These are phyloP conservation scores for Fusarium chuoi DNA, from an alignment of 2,329 filamentous ascomycete species.

Conservation along the genomic window DNA sequence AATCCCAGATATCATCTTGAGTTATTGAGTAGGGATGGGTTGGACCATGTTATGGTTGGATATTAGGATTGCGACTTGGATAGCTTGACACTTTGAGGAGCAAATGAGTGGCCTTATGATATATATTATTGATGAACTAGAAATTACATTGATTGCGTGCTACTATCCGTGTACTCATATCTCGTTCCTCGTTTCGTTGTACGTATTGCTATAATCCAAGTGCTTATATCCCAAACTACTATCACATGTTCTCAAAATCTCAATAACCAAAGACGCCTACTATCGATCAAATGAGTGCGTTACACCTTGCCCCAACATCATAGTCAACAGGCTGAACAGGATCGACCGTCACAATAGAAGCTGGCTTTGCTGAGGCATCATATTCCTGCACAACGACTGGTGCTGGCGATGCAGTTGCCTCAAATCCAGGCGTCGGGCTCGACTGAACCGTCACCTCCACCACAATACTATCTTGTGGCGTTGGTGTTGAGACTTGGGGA, in stretches of 20 bases:
- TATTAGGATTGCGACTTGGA: background rate
- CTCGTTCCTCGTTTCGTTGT: background rate
- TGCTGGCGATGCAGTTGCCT: background rate
- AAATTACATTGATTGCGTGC: too few species aligned
- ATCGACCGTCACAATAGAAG: background rate
- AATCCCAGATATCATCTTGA: background rate
- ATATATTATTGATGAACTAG: too few species aligned
- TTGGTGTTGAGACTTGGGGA: background rate
- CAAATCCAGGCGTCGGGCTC: background rate
- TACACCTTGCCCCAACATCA: background rate
- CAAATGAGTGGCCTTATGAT: background rate
- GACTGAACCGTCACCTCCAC: background rate
- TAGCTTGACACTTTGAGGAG: background rate
- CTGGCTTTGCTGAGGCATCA: background rate
- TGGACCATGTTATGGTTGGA: background rate
- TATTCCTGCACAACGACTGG: conserved; percentile 5
- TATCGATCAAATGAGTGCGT: background rate
- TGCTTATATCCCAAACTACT: background rate
- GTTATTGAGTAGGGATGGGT: background rate
- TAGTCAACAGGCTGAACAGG: background rate
- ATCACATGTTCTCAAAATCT: background rate
- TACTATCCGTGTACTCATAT: background rate
- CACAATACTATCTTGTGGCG: background rate
- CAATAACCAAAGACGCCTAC: background rate
- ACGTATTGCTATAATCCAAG: background rate